Conservation (phyloP, 371 early-diverging fungal species). For the Mucor lusitanicus region DNA sequence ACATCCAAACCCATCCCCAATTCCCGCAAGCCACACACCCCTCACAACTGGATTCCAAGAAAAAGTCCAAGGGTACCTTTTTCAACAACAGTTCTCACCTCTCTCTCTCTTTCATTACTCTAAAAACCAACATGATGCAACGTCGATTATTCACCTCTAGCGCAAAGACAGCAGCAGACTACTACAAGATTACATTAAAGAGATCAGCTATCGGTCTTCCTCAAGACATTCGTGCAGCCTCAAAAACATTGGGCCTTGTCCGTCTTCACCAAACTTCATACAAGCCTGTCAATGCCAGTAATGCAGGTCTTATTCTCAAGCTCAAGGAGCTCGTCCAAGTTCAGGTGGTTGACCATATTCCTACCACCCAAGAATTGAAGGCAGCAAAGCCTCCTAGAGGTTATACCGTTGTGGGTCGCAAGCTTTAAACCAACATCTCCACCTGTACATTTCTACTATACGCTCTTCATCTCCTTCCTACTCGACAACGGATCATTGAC, state of each 20-base stretch:
- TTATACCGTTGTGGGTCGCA: conserved; percentile 59
- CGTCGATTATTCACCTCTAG: conserved; percentile 39
- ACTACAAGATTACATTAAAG: conserved; percentile 61
- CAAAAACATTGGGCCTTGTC: conserved; percentile 60
- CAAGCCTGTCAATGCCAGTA: conserved; percentile 59
- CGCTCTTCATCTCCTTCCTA: not conserved
- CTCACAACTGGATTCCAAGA: not conserved
- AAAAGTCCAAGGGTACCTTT: not conserved
- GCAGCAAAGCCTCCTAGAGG: conserved; percentile 53
- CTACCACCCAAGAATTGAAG: conserved; percentile 38
- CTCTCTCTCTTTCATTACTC: not conserved
- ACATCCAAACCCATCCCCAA: not conserved
- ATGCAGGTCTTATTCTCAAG: conserved; percentile 79
- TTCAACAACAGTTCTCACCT: not conserved
- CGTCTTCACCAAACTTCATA: conserved; percentile 61
- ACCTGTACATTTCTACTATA: not conserved
- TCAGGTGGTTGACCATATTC: conserved; percentile 64
- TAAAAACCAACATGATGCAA: conserved; percentile 18
- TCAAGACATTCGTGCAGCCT: conserved; percentile 53
- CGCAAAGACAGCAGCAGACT: conserved; percentile 35
- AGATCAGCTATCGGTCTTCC: conserved; percentile 65
- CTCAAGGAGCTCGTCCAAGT: conserved; percentile 80
- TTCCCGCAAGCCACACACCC: not conserved
- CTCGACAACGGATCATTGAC: not conserved
- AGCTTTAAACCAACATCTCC: conserved; percentile 28